Evolutionary conservation across 169 alveolate genomes (phyloP), one percentile per base, ranked within the genome.

Genomic region (Eimeria tenella): DNA sequence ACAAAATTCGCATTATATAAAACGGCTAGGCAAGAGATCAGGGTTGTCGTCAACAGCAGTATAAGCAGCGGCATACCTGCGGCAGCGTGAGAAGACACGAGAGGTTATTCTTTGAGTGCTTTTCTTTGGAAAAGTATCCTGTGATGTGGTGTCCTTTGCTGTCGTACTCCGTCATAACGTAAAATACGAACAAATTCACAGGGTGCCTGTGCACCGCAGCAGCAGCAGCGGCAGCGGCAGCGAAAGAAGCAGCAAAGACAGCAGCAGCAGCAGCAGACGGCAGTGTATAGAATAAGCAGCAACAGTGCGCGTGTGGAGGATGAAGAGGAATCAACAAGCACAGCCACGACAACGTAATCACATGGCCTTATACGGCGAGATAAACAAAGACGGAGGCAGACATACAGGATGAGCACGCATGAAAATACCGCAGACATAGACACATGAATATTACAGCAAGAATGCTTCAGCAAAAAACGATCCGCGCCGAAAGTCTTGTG

Each of bases 81-180:
- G 99, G 99, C 21, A 98, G 95, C 11, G 99, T 96, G 74, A 98
- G 96, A 49, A 98, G 96, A 94, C 99, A 98, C 13, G 99, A 97
- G 11, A 98, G 98, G 94, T 98, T 98, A 93, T 98, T 97, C 49
- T 96, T 96, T 3, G 98, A 97, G 94, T 97, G 97, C 94, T 98
- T 98, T 77, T 98, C 99, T 93, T 98, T 98, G 7, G 99, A 97
- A 93, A 98, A 98, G 93, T 98, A 98, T 8, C 99, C 99, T 1
- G 98, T 97, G 86, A 98, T 97, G 71, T 97, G 99, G 93, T 97
- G 98, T 15, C 99, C 99, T 62, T 89, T 68, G 95, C 97, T 94
- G 84, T 97, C 86, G 93, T 96, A 84, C 96, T 99, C 99, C 13
- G 99, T 97, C 95, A 99, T 95, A 60, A 99, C 98, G 96, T 98